Evolutionary conservation across 352 stramenopile genomes (phyloP).

Genomic region (Ochromonadaceae sp.): DNA sequence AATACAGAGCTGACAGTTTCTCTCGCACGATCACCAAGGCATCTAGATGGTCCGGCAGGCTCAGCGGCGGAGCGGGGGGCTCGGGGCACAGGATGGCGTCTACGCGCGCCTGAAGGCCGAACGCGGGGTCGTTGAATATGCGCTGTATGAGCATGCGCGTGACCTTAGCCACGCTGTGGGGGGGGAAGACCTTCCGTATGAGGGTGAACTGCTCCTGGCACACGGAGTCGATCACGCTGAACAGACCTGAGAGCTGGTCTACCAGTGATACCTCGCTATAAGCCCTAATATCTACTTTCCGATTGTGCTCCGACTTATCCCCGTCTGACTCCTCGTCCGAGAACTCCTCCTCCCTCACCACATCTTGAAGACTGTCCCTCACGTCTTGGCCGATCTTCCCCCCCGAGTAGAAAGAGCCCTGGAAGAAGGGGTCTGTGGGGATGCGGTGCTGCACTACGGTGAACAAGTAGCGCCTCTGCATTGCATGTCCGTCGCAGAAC

Average conservation of each 20-base stretch:
- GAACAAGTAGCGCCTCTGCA: conserved; percentile 15
- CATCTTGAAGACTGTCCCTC: too few relatives aligned
- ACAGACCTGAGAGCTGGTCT: conserved; percentile 9
- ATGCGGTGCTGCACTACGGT: conserved; percentile 13
- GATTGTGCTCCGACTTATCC: too few relatives aligned
- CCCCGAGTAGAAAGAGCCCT: too few relatives aligned
- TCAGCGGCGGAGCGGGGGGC: neutral
- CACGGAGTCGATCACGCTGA: neutral
- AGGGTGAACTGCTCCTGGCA: conserved; percentile 11
- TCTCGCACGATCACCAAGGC: conserved; percentile 9
- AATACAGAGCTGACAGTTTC: conserved; percentile 15
- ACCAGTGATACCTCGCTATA: neutral
- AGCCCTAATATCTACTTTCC: too few relatives aligned
- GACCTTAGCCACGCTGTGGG: neutral
- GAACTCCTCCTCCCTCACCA: too few relatives aligned
- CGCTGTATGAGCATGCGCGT: conserved; percentile 9
- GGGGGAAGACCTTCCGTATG: conserved; percentile 15
- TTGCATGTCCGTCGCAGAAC: neutral
- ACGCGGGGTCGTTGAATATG: conserved; percentile 18
- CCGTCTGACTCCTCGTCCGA: too few relatives aligned
- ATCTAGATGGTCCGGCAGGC: conserved; percentile 12
- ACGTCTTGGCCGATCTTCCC: too few relatives aligned
- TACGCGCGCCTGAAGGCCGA: conserved; percentile 14
- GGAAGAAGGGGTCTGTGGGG: neutral
- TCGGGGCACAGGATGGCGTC: neutral